phyloP scores from a whole-genome alignment of 2,329 filamentous ascomycete genomes.

The Chrysoporthe cubensis region DNA sequence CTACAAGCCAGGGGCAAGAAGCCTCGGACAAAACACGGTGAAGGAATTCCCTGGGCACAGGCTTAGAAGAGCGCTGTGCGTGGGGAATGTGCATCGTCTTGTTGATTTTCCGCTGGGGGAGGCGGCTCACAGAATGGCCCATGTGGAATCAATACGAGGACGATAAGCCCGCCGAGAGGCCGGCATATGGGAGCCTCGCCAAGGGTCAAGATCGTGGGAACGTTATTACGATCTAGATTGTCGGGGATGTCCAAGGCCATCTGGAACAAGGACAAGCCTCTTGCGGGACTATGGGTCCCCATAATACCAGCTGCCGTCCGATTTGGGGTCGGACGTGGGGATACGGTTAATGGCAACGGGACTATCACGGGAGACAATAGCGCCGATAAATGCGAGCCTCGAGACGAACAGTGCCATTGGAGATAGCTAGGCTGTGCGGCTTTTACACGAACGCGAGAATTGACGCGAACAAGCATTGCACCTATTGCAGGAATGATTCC shows the following conservation, averaged over 20 bases:
- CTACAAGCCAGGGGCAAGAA: not conserved
- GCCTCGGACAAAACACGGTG: not conserved
- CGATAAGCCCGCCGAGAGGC: conserved; percentile 2
- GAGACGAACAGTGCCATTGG: not conserved
- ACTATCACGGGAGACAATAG: conserved; percentile 1
- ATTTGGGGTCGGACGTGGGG: conserved; percentile 1
- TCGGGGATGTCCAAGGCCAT: conserved; percentile 1
- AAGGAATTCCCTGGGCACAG: not conserved
- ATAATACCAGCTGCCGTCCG: conserved; percentile 16
- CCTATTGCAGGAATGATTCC: not conserved
- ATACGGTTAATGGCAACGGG: conserved; percentile 1
- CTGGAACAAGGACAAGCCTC: not conserved
- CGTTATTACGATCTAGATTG: conserved; percentile 12
- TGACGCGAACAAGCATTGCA: not conserved
- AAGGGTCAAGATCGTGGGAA: conserved; percentile 12
- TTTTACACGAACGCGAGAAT: not conserved
- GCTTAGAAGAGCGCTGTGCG: not conserved
- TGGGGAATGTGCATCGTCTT: conserved; percentile 17
- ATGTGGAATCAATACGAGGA: not conserved
- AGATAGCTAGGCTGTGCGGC: not conserved
- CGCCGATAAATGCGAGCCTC: not conserved
- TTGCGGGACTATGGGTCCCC: conserved; percentile 6
- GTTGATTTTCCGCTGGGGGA: conserved; percentile 8
- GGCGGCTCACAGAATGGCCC: not conserved
- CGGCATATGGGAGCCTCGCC: conserved; percentile 22